Base-by-base conservation (phyloP, 2,329 filamentous ascomycete species). In the Penicillium brevicompactum region DNA sequence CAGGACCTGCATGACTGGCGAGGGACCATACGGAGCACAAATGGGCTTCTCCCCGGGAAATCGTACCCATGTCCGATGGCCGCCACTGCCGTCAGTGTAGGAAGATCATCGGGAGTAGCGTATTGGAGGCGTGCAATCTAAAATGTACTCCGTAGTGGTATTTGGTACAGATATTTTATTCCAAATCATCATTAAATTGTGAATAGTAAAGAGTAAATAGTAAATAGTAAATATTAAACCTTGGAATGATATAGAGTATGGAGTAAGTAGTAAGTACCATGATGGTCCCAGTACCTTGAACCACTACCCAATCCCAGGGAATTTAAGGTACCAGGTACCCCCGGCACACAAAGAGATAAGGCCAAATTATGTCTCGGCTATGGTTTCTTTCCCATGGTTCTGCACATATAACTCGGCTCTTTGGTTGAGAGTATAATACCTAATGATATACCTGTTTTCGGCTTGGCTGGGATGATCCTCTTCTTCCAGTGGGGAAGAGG, bases 81-180 rank as follows among this genome's bases (percentile, higher is more conserved):
- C 59, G 61, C 61, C 61, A 63, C 61, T 62, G 60, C 61, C 61
- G 61, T 62, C 61, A 62, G 57, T 50, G 51, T 41, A 55, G 43
- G 59, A 57, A 62, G 61, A 62, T 64, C 60, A 57, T 57, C 58
- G 56, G 54, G 42, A 51, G 51, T 24, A 55, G 34, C 13, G 37
- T 46, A 52, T 32, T 24, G 34, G 41, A 16, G 41, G 21, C 24
- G 24, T 27, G 5, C 24, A 27, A 27, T 27, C 24, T 27, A 27
- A 27, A 27, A 6, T 27, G 24, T 27, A 27, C 18, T 18, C 18
- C 18, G 24, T 27, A 27, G 5, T 27, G 24, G 24, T 27, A 27
- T 18, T 18, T 18, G 18, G 18, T 18, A 8, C 24, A 27, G 24
- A 27, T 6, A 27, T 27, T 27, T 27, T 27, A 27, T 27, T 27